phyloP scores from a whole-genome alignment of 176 grass and related monocot species.

The Hordeum vulgare region MorexV3_pseudomolecules_assembly NC_058522.1:517236873-517237372 shows the following conservation, averaged over 20 bases:
- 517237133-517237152: background rate
- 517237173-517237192: background rate
- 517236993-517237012: background rate
- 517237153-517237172: conserved; percentile 28
- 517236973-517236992: background rate
- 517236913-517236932: background rate
- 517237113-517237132: conserved; percentile 2
- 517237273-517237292: background rate
- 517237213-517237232: conserved; percentile 67
- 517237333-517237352: background rate
- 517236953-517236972: background rate
- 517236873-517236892: too few relatives aligned
- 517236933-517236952: background rate
- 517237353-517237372: conserved; percentile 16
- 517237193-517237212: background rate
- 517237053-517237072: conserved; percentile 5
- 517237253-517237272: background rate
- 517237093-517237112: background rate
- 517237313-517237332: background rate
- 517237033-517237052: conserved; percentile 58
- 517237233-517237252: conserved; percentile 37
- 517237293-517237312: conserved; percentile 12
- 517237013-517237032: conserved; percentile 16
- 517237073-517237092: background rate
- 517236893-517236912: too few relatives aligned